Conservation (phyloP, 208 protist genomes). For the Acanthamoeba triangularis region DNA sequence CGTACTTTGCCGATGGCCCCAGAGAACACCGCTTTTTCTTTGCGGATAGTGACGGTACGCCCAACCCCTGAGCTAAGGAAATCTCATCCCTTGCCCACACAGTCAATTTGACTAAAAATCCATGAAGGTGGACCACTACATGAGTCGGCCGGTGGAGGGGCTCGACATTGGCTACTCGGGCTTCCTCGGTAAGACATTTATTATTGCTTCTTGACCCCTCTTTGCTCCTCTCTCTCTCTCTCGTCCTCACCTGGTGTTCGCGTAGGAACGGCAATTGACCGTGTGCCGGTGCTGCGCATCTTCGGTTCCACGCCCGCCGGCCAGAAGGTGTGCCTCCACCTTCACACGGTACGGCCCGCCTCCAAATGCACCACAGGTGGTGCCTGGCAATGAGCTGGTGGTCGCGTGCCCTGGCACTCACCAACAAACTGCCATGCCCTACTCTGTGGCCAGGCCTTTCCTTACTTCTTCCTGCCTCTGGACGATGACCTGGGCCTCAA, state of each 20-base stretch:
- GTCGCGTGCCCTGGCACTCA: background rate
- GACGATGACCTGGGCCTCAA: constrained; percentile 48
- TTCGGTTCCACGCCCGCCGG: constrained; percentile 84
- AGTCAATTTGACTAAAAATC: too few species aligned
- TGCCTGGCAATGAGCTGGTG: background rate
- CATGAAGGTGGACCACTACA: constrained; percentile 77
- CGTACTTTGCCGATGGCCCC: too few species aligned
- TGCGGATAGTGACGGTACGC: too few species aligned
- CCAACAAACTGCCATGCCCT: too few species aligned
- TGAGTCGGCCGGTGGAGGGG: constrained; percentile 57
- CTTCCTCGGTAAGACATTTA: constrained; percentile 53
- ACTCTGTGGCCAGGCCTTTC: constrained; percentile 79
- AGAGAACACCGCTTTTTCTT: too few species aligned
- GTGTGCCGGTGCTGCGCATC: constrained; percentile 66
- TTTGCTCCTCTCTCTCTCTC: too few species aligned
- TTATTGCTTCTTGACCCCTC: too few species aligned
- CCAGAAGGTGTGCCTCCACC: constrained; percentile 88
- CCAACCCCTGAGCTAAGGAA: too few species aligned
- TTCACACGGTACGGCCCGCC: constrained; percentile 83
- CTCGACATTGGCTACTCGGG: constrained; percentile 68
- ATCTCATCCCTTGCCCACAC: too few species aligned
- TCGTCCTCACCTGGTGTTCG: too few species aligned
- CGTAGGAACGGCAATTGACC: constrained; percentile 58
- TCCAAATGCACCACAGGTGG: too few species aligned
- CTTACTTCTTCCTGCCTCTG: constrained; percentile 89